Conservation (phyloP, 2,329 filamentous ascomycete species). For the Xylariomycetidae sp. region DNA sequence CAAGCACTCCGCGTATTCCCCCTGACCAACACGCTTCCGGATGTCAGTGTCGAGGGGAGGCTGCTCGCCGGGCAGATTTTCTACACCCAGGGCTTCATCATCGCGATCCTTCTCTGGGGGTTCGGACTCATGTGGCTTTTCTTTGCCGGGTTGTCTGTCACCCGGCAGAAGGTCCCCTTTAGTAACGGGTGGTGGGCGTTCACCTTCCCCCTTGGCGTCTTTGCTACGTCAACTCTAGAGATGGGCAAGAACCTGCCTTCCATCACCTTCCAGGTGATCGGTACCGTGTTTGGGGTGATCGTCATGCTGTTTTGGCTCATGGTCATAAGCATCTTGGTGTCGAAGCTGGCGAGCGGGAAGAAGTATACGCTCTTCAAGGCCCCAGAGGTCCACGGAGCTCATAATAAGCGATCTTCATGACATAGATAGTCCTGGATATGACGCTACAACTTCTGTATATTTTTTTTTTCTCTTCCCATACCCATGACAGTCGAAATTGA, state of each 20-base stretch:
- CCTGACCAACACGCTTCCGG: slow-evolving; percentile 22
- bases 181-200: slow-evolving; percentile 45
- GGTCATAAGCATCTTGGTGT: slow-evolving; percentile 3
- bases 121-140: slow-evolving; percentile 38
- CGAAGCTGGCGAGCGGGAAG: slow-evolving; percentile 4
- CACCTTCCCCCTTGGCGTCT: slow-evolving; percentile 40
- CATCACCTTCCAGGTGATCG: slow-evolving; percentile 3
- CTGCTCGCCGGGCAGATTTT: slow-evolving; percentile 44
- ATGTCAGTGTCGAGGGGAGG: slow-evolving; percentile 1
- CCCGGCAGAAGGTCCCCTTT: slow-evolving; percentile 35
- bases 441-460: too few relatives aligned
- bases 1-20: slow-evolving; percentile 38
- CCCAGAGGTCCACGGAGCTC: slow-evolving; percentile 7
- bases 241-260: slow-evolving; percentile 9
- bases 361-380: slow-evolving; percentile 8
- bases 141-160: slow-evolving; percentile 32
- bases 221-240: slow-evolving; percentile 14
- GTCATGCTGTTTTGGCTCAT: slow-evolving; percentile 10
- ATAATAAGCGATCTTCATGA: slow-evolving; percentile 3
- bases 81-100: slow-evolving; percentile 50
- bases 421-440: too few relatives aligned
- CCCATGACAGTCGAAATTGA: too few relatives aligned
- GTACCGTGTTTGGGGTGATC: slow-evolving; percentile 7
- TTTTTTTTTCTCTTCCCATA: too few relatives aligned
- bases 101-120: slow-evolving; percentile 38